phyloP scores from a whole-genome alignment of 805 yeast species.

The Candida schatavii region DNA sequence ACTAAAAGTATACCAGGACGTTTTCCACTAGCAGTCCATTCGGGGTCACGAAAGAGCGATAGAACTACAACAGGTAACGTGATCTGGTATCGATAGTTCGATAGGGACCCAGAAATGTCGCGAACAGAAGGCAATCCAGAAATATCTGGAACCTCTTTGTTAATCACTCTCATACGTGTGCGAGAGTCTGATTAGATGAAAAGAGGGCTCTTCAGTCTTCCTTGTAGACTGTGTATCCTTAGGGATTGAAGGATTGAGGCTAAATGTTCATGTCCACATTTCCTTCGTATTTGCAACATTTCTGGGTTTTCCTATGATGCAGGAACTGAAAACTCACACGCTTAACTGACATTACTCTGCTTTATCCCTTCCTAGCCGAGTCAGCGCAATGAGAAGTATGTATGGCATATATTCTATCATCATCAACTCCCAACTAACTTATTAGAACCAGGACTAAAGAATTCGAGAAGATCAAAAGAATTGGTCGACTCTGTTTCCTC shows the following conservation, averaged over 20 bases:
- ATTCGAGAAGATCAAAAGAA: constrained; percentile 9
- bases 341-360: too few relatives aligned
- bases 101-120: neutral
- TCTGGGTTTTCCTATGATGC: neutral
- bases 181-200: too few relatives aligned
- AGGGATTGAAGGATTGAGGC: too few relatives aligned
- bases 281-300: too few relatives aligned
- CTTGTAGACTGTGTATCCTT: too few relatives aligned
- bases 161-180: neutral
- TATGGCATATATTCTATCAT: neutral
- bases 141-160: neutral
- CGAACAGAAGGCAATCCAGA: neutral
- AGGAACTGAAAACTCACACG: constrained; percentile 7
- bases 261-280: too few relatives aligned
- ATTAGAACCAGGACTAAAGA: constrained; percentile 5
- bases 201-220: too few relatives aligned
- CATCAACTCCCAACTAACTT: neutral
- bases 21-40: constrained; percentile 8
- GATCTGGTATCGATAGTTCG: constrained; percentile 5
- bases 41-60: constrained; percentile 7
- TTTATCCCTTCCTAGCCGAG: too few relatives aligned
- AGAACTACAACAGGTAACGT: constrained; percentile 12
- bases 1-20: constrained; percentile 12
- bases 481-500: neutral
- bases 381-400: constrained; percentile 13